phyloP scores from a whole-genome alignment of 305 asterid species.

The Plantago coronopus region DNA sequence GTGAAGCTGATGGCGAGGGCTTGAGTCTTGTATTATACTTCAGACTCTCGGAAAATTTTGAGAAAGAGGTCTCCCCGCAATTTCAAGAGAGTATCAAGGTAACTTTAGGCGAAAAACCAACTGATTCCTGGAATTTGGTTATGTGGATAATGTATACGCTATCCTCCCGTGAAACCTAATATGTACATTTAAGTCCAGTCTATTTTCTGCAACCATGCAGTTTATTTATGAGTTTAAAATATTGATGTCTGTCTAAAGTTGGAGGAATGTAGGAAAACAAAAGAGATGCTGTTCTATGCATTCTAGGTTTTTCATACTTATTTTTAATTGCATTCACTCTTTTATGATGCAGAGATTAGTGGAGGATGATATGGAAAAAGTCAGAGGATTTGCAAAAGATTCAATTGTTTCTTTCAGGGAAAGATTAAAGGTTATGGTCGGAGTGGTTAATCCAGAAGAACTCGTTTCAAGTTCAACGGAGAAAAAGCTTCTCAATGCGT shows the following conservation, averaged over 20 bases:
- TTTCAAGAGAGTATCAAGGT: conserved; percentile 46
- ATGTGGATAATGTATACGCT: no score
- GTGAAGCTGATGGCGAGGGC: conserved; percentile 56
- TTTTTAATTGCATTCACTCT: not conserved
- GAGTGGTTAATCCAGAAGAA: conserved; percentile 51
- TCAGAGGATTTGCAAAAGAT: conserved; percentile 40
- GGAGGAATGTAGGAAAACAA: no score
- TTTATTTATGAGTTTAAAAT: no score
- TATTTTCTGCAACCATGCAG: no score
- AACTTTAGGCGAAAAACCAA: not conserved
- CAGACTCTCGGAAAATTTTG: conserved; percentile 39
- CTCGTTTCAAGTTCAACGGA: conserved; percentile 43
- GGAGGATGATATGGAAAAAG: conserved; percentile 40
- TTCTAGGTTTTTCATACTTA: not conserved
- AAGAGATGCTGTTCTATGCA: not conserved
- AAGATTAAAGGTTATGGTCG: conserved; percentile 53
- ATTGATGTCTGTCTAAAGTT: no score
- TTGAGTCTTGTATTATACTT: conserved; percentile 49
- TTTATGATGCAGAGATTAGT: conserved; percentile 36
- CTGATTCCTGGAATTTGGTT: not conserved
- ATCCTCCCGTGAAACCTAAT: no score
- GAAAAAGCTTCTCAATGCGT: conserved; percentile 44
- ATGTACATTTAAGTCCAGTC: no score
- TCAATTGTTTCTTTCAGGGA: conserved; percentile 39
- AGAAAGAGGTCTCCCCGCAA: conserved; percentile 40